Evolutionary conservation across 306 rosid species (phyloP), one percentile per base, ranked within the genome.

Genomic region (Hippophae tibetana): DNA sequence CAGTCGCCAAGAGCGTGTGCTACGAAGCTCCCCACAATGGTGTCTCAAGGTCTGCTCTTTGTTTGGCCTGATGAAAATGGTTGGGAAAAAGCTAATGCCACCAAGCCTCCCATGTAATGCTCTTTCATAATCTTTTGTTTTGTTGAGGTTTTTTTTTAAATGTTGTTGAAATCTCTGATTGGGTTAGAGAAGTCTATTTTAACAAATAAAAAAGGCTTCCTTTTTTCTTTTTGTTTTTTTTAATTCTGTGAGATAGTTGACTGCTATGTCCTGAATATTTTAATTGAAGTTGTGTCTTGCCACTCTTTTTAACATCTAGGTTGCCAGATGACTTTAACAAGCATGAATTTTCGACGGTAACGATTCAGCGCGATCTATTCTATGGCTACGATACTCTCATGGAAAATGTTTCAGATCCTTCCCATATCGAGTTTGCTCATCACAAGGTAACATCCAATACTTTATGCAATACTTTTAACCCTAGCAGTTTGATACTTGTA

Each of bases 11-110:
- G 84, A 83, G 96, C 98, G 10, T 85, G 96, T 64, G 96, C 70
- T 3, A 85, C 80, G 1, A 81, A 84, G 78, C 81, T 87, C 69
- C 98, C 96, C 41, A 83, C 92, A 9, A 44, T 76, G 76, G 93
- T 79, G 59, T 92, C 98, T 72, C 98, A 92, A 78, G 98, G 98
- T 43, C 69, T 92, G 66, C 96, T 92, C 74, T 92, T 87, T 64
- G 98, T 92, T 62, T 92, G 98, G 98, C 98, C 98, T 0, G 96
- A 92, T 76, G 92, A 87, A 75, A 87, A 85, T 69, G 98, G 95
- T 65, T 85, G 89, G 98, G 98, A 85, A 69, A 83, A 80, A 79
- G 98, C 96, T 40, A 77, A 64, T 23, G 87, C 89, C 56, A 66
- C 93, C 44, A 67, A 79, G 65, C 95, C 96, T 74, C 87, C 96